Base-by-base conservation (phyloP, 768 basidiomycete genomes). In the Coprinopsis marcescibilis region DNA sequence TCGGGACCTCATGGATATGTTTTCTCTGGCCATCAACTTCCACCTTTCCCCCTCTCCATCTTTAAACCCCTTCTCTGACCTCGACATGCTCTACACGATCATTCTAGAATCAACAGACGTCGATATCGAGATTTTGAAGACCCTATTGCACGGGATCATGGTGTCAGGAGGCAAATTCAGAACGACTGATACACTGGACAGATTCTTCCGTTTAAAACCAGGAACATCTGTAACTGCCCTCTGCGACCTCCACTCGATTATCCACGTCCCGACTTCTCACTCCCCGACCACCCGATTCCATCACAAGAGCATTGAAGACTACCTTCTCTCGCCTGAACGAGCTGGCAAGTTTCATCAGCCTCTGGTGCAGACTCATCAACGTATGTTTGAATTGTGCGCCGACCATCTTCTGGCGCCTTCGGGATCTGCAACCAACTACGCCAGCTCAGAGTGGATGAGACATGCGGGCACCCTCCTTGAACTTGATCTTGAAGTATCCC, bases 251-350 rank as follows among this genome's bases (percentile, higher is more conserved):
- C 43, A 45, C 20, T 45, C 43, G 6, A 32, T 45, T 4, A 3
- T 45, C 19, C 10, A 29, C 27, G 4, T 45, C 32, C 10, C 30
- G 3, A 23, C 10, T 15, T 8, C 20, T 17, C 4, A 13, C 8
- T 5, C 11, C 14, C 7, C n/a, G 11, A 5, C 29, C 32, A 45
- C 35, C 15, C 29, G 32, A 12, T 45, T 45, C 32, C 32, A 45
- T 45, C 43, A 45, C 25, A 45, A 34, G 20, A 33, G 29, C 13
- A n/a, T 45, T 6, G 21, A 32, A 23, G 43, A 45, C 32, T 45
- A 45, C 21, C 32, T 45, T n/a, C 4, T 4, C 32, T 32, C 29
- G 5, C 43, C 32, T 17, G 8, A 4, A 17, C 43, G 43, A 4
- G n/a, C 43, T 32, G 29, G 27, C 4, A 21, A 45, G 7, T 17